Percentiles rank a stretch among this genome's conserved stretches.
These are phyloP conservation scores for Fagopyrum homotropicum DNA, from an alignment of 148 eudicot genomes.

Conservation along the genomic window DNA sequence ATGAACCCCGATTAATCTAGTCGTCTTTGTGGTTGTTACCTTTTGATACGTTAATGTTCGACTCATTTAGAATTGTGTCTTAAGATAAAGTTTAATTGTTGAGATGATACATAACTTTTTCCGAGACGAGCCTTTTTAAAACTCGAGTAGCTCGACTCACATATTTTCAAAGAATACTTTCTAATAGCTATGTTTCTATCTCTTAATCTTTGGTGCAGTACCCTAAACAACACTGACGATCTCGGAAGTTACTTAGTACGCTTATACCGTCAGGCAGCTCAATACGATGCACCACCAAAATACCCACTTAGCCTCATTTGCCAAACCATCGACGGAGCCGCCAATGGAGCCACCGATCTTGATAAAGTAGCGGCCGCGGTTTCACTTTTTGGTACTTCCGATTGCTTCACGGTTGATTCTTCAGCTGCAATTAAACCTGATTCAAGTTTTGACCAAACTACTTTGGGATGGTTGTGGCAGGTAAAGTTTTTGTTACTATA, in stretches of 20 bases:
- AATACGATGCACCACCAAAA: neutral
- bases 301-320: neutral
- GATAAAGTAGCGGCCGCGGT: neutral
- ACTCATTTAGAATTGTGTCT: no score
- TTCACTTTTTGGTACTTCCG: neutral
- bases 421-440: neutral
- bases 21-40: no score
- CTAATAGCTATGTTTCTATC: no score
- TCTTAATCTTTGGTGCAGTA: neutral
- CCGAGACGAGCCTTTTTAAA: no score
- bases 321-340: neutral
- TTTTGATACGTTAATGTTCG: no score
- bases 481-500: neutral
- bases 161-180: no score
- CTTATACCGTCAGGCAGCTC: neutral
- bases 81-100: no score
- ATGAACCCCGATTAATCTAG: no score
- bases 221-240: neutral
- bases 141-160: no score
- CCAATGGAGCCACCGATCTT: neutral
- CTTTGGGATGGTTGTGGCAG: neutral
- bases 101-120: no score
- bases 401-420: neutral
- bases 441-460: neutral
- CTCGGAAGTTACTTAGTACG: neutral